Evolutionary conservation across 768 basidiomycete species (phyloP).

Genomic region (Dentipellis sp.): DNA sequence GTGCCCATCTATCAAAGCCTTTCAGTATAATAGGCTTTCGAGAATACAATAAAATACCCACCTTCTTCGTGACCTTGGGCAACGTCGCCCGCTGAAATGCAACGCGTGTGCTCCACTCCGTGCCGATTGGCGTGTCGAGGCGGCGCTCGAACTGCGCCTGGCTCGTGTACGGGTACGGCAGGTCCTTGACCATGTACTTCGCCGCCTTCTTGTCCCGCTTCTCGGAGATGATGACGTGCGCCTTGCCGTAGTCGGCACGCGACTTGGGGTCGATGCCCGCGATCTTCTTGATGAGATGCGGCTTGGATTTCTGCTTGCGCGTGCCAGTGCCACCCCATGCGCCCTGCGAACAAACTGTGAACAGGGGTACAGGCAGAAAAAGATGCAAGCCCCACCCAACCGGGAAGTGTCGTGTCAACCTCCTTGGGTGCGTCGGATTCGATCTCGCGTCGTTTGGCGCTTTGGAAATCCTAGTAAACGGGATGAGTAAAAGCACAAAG

Average conservation of each 20-base stretch:
- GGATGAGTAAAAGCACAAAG: conserved; percentile 2
- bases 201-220: conserved; percentile 89
- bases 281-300: conserved; percentile 70
- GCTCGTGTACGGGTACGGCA: conserved; percentile 93
- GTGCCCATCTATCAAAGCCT: conserved; percentile 45
- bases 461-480: conserved; percentile 65
- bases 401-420: conserved; percentile 85
- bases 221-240: conserved; percentile 92
- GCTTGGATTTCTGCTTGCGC: conserved; percentile 49
- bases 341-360: conserved; percentile 41
- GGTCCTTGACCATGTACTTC: conserved; percentile 82
- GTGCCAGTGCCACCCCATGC: conserved; percentile 84
- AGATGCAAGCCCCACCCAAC: conserved; percentile 63
- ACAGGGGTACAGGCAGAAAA: conserved; percentile 1
- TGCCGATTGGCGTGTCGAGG: conserved; percentile 74
- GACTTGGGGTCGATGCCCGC: conserved; percentile 71
- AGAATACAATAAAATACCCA: conserved; percentile 19
- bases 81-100: conserved; percentile 78
- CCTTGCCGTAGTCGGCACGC: conserved; percentile 78
- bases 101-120: conserved; percentile 89
- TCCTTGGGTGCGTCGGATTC: conserved; percentile 81
- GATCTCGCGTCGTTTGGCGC: conserved; percentile 73
- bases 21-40: neutral
- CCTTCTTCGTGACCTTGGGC: conserved; percentile 85
- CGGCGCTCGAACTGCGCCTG: conserved; percentile 85